Base-by-base conservation (phyloP, 1,284 basidiomycete genomes). In the Bjerkandera adusta region DNA sequence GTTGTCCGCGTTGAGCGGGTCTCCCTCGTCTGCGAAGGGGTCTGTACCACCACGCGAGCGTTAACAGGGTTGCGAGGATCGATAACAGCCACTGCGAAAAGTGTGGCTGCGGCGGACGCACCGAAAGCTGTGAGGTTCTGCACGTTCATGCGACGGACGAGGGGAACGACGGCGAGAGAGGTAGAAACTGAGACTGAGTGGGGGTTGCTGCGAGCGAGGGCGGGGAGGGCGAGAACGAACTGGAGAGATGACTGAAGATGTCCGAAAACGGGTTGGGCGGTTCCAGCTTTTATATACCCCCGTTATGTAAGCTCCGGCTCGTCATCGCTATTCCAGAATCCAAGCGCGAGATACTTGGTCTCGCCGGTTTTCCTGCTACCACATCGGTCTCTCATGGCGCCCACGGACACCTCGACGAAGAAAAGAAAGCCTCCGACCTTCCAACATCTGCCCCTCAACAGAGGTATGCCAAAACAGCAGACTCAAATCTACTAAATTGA, bases 1-100 rank as follows among this genome's bases (percentile, higher is more conserved):
- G 62, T 86, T 75, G 63, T 72, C 79, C 58, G 75, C 73, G 67
- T 73, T 79, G 68, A 90, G 81, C 66, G 83, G 81, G 73, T 92
- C 90, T 63, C 81, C 85, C 70, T 89, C 87, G 72, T 92, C 92
- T 74, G 87, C 90, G 77, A 95, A 94, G 74, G 92, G 93, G 82
- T 96, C 92, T 94, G 57, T 22, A 47, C 43, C 38, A 46, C 37
- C 47, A 43, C 27, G 39, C n/a, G 40, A 22, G 51, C 13, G 36
- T 32, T 15, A 51, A 39, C 33, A 36, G 37, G 52, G 51, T 57
- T 57, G 41, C 30, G 25, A 11, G 36, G 47, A 73, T 65, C 64
- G 64, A 68, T 66, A 68, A 69, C 58, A 36, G 32, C 15, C 40
- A 36, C 41, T 24, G 48, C 43, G 38, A 36, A 42, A 39, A 43